Percentiles rank a stretch among this genome's conserved stretches.
Evolutionary conservation across 176 grass and related monocot species (phyloP).

Genomic region (maize (Zea mays)): DNA sequence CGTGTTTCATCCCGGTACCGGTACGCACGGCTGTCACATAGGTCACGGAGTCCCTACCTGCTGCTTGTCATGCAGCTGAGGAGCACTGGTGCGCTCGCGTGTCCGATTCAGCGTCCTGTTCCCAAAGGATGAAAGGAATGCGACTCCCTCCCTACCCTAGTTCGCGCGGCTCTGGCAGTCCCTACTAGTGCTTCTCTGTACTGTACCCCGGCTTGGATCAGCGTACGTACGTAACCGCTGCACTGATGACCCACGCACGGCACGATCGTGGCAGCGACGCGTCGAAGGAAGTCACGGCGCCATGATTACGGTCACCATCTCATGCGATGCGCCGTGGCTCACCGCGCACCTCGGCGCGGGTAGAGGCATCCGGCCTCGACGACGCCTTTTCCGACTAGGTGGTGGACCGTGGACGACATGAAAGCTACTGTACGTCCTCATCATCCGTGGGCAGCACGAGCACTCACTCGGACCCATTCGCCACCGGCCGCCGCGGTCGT

Average conservation of each 20-base stretch:
- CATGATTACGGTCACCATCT: neutral
- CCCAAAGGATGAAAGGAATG: neutral
- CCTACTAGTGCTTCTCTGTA: neutral
- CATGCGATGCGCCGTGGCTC: neutral
- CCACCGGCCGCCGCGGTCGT: neutral
- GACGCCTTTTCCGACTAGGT: neutral
- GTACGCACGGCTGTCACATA: neutral
- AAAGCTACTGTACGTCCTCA: conserved; percentile 28
- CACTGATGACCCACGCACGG: neutral
- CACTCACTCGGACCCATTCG: neutral
- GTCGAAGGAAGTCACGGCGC: neutral
- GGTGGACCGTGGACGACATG: conserved; percentile 13
- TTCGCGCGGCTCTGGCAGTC: neutral
- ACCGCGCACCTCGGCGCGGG: neutral
- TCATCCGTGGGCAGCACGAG: neutral
- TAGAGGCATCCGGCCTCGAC: neutral
- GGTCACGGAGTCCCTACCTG: neutral
- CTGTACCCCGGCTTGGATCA: too few relatives aligned
- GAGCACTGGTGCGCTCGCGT: neutral
- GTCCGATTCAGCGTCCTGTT: neutral
- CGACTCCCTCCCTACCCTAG: neutral
- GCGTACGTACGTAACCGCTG: neutral
- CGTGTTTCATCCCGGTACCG: too few relatives aligned
- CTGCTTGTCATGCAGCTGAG: neutral
- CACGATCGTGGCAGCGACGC: too few relatives aligned